Conservation (phyloP, 2,329 filamentous ascomycete genomes). For the Trichoderma sp. region DNA sequence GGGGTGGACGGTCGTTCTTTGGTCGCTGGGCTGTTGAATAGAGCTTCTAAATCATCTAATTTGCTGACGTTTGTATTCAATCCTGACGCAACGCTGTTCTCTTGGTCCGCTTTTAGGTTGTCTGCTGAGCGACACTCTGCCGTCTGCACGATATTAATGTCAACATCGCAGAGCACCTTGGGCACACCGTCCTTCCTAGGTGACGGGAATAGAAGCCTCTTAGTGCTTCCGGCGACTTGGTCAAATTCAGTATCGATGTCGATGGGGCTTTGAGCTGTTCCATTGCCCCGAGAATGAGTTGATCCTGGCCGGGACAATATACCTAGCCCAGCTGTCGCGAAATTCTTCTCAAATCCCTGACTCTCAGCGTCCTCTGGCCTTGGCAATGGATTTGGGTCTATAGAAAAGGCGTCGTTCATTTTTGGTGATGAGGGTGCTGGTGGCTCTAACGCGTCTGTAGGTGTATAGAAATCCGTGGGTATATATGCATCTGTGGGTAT, state of each 20-base stretch:
- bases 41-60: conserved; percentile 61
- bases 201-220: conserved; percentile 76
- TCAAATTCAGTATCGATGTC: conserved; percentile 56
- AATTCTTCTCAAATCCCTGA: conserved; percentile 1
- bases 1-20: conserved; percentile 54
- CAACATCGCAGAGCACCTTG: conserved; percentile 64
- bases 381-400: background rate
- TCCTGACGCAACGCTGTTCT: conserved; percentile 52
- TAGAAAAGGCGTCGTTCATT: conserved; percentile 28
- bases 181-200: conserved; percentile 67
- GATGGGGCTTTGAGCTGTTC: conserved; percentile 62
- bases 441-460: conserved; percentile 57
- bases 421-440: conserved; percentile 46
- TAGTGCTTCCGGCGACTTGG: conserved; percentile 58
- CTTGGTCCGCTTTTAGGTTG: conserved; percentile 46
- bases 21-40: conserved; percentile 64
- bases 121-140: conserved; percentile 45
- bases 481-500: conserved; percentile 57
- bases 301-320: conserved; percentile 45
- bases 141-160: conserved; percentile 56
- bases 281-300: conserved; percentile 59
- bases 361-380: conserved; percentile 2
- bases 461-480: conserved; percentile 55
- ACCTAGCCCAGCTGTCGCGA: conserved; percentile 26
- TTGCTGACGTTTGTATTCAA: conserved; percentile 35